These are phyloP conservation scores for Fraxinus americana DNA, from an alignment of 257 asterid genomes.

Conservation along the genomic window DNA sequence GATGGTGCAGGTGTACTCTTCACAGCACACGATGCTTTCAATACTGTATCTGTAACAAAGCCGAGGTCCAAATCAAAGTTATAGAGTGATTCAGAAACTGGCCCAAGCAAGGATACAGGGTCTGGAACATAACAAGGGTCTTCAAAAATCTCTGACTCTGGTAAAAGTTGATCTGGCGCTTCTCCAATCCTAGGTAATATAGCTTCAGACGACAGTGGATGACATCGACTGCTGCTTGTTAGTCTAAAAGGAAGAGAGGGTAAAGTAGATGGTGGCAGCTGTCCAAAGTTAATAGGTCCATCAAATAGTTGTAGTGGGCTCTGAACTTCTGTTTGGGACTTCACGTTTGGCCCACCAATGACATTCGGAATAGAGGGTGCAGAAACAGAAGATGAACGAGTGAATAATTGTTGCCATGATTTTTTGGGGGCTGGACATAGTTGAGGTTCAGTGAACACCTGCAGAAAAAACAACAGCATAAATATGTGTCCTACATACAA, in stretches of 20 bases:
- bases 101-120: constrained; percentile 88
- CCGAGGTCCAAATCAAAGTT: constrained; percentile 83
- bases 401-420: constrained; percentile 92
- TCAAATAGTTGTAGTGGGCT: constrained; percentile 57
- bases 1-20: constrained; percentile 52
- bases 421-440: constrained; percentile 71
- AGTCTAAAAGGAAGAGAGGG: constrained; percentile 59
- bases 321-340: constrained; percentile 56
- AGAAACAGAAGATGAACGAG: constrained; percentile 68
- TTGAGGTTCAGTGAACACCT: constrained; percentile 74
- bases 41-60: constrained; percentile 50
- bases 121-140: constrained; percentile 97
- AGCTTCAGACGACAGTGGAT: constrained; percentile 54
- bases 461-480: constrained; percentile 33
- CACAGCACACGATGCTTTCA: constrained; percentile 53
- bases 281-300: constrained; percentile 64
- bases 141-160: constrained; percentile 84
- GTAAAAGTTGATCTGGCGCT: constrained; percentile 56
- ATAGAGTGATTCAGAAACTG: constrained; percentile 95
- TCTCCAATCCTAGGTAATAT: constrained; percentile 49
- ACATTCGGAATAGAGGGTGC: constrained; percentile 56
- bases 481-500: constrained; percentile 3
- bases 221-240: constrained; percentile 41
- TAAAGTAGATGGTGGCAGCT: constrained; percentile 57
- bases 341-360: constrained; percentile 65